Evolutionary conservation across 2,329 filamentous ascomycete species (phyloP), one percentile per base, ranked within the genome.

Genomic region (Pseudocercospora eumusae): DNA sequence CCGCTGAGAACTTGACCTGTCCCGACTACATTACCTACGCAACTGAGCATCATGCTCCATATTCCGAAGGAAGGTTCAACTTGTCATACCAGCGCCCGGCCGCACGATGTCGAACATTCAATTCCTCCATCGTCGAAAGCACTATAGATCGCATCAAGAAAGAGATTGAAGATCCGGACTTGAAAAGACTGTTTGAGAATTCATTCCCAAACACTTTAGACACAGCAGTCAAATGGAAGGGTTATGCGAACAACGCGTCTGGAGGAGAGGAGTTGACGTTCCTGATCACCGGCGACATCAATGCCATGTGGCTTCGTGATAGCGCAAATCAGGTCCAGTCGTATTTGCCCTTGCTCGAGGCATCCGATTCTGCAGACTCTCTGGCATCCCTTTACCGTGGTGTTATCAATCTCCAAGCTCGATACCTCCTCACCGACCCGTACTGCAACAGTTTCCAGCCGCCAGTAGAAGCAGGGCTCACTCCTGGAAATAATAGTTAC

Each of bases 191-290:
- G 10, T 92, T 92, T 71, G 77, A 86, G 67, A 92, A 92, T 72
- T 80, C 86, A 1, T 92, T 86, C 71, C 89, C 89, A 0, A 92
- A 91, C 74, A 91, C 88, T 0, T 79, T 92, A 10, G 89, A 92
- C 70, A 91, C 88, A 0, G 88, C 88, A 0, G 83, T 91, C 45
- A 82, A 82, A 64, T 91, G 88, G 88, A 85, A 83, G 59, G 89
- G 89, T 1, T 77, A 79, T 56, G 81, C 80, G 33, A 80, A 42
- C 28, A 56, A 58, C 20, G 60, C 42, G 15, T 61, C 64, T n/a
- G 52, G 85, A 62, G 81, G 84, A 67, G 87, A 91, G 73, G 88
- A 91, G 74, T 76, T 88, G 63, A 83, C 84, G 4, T 85, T 84
- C 66, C 69, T 85, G 65, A 86, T 86, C 61, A 85, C 83, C 0